Evolutionary conservation across 345 rosid genomes (phyloP), one percentile per base, ranked within the genome.

Genomic region (Syzygium jambos): DNA sequence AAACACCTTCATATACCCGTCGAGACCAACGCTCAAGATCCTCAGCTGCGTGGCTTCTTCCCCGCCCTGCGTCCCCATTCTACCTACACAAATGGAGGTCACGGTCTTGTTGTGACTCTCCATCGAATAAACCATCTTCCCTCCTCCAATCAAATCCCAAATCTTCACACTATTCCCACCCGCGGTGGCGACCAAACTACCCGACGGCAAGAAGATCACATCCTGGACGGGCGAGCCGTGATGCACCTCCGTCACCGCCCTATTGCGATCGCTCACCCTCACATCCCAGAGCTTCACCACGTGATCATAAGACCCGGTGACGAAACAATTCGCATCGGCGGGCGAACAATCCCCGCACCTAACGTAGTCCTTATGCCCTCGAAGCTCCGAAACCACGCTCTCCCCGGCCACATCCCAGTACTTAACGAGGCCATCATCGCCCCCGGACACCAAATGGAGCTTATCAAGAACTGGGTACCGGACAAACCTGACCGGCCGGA

Each of bases 31-130:
- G 84, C 99, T 98, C 89, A 95, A 87, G 83, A 98, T 92, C 84
- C 99, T 92, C 89, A 92, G 86, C 90, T 95, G 92, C 89, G 85
- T 82, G 11, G 88, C 86, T 49, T 93, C 95, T 25, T 89, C 94
- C 6, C 88, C 92, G 49, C 78, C 86, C 68, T 89, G 93, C 84
- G 90, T 87, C 85, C 93, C 92, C 85, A 93, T 54, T 54, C 90
- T 94, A 52, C 96, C 98, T 0, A 93, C 92, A 84, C 94, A 94
- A 51, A 98, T 88, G 9, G 96, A 94, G 0, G 99, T 98, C 6
- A 98, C 98, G 8, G 98, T 96, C 93, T 96, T 96, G 93, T 96
- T 98, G 86, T 98, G 99, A 89, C 95, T 96, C 89, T 96, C 99
- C 98, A 97, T 94, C 0, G 98, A 93, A 88, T 93, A 90, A 82